Evolutionary conservation across 768 basidiomycete genomes (phyloP).

Genomic region (Strobilomyces echinocephalus): DNA sequence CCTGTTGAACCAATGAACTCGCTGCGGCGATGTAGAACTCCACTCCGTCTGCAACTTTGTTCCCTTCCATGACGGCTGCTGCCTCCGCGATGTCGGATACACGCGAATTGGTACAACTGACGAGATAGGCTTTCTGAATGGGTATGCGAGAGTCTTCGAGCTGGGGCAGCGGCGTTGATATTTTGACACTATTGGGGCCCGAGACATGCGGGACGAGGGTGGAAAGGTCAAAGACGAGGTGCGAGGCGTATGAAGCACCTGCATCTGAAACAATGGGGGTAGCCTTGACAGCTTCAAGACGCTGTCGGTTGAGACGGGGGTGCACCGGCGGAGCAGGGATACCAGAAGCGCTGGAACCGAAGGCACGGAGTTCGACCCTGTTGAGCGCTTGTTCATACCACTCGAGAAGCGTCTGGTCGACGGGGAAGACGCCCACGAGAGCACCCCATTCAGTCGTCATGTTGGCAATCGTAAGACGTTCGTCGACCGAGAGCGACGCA

Average conservation of each 20-base stretch:
- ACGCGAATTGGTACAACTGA: constrained; percentile 96
- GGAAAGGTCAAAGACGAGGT: constrained; percentile 87
- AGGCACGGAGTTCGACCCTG: constrained; percentile 73
- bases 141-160: constrained; percentile 68
- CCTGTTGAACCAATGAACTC: constrained; percentile 85
- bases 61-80: constrained; percentile 80
- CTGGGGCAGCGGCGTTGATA: constrained; percentile 89
- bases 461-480: constrained; percentile 94
- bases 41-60: constrained; percentile 79
- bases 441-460: constrained; percentile 99
- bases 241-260: constrained; percentile 76
- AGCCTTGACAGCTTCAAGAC: constrained; percentile 62
- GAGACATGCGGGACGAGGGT: constrained; percentile 94
- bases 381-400: constrained; percentile 81
- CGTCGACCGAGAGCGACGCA: constrained; percentile 73
- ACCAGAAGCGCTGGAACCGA: constrained; percentile 42
- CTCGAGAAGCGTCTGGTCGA: constrained; percentile 70
- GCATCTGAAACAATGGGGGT: constrained; percentile 62
- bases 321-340: constrained; percentile 76
- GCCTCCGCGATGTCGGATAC: constrained; percentile 92
- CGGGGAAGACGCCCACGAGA: constrained; percentile 90
- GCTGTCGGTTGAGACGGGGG: constrained; percentile 74
- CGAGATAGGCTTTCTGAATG: constrained; percentile 97
- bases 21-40: constrained; percentile 98
- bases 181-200: constrained; percentile 96